phyloP scores from a whole-genome alignment of 805 yeast genomes.

The Candida adriatica region DNA sequence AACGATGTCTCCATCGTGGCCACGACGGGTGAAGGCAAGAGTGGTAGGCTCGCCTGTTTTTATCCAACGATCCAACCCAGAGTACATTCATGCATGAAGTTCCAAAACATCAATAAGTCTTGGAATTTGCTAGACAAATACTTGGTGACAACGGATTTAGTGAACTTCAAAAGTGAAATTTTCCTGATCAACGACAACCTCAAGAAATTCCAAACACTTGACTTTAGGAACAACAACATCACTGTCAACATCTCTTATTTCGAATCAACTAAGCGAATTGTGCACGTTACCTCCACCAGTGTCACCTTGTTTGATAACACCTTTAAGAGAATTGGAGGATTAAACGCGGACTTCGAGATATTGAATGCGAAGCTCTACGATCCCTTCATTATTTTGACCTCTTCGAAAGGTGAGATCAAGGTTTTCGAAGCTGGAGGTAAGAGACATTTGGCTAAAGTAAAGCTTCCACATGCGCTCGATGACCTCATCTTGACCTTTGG shows the following conservation, averaged over 20 bases:
- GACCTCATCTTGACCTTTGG: constrained; percentile 63
- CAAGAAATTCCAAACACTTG: constrained; percentile 51
- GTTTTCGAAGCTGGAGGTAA: constrained; percentile 38
- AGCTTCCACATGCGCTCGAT: constrained; percentile 29
- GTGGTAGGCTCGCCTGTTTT: constrained; percentile 53
- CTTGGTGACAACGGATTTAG: constrained; percentile 65
- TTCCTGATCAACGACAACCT: constrained; percentile 58
- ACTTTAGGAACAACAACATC: constrained; percentile 53
- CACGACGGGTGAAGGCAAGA: constrained; percentile 55
- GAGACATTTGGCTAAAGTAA: constrained; percentile 27
- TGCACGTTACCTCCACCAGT: constrained; percentile 68
- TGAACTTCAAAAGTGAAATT: constrained; percentile 58
- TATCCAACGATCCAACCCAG: constrained; percentile 64
- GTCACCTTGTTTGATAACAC: constrained; percentile 56
- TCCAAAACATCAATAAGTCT: constrained; percentile 63
- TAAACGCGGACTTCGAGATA: constrained; percentile 53
- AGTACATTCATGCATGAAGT: constrained; percentile 60
- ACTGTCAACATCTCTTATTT: constrained; percentile 66
- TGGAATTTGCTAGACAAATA: constrained; percentile 67
- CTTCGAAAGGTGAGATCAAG: constrained; percentile 64
- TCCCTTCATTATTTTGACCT: constrained; percentile 55
- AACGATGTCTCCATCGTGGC: constrained; percentile 63
- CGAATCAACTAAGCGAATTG: constrained; percentile 46
- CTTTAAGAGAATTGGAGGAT: constrained; percentile 45
- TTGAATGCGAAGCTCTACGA: constrained; percentile 57